phyloP scores from a whole-genome alignment of 805 yeast genomes.

The Zygotorulaspora danielsina region DNA sequence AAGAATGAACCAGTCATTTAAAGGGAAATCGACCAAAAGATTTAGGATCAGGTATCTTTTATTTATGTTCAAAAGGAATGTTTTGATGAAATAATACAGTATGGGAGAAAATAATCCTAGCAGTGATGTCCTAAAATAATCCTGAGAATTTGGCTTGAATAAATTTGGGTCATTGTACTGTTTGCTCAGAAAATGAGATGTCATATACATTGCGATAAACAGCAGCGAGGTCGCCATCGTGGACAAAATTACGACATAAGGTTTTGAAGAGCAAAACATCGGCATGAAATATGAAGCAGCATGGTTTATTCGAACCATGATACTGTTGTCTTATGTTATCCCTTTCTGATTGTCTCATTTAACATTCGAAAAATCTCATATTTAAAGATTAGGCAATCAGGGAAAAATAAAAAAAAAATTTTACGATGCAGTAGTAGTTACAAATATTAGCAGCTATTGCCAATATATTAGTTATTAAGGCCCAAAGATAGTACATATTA shows the following conservation, averaged over 20 bases:
- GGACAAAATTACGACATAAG: constrained; percentile 21
- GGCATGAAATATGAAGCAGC: constrained; percentile 35
- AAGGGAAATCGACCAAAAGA: constrained; percentile 30
- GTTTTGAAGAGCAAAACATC: constrained; percentile 31
- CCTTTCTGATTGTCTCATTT: too few species aligned
- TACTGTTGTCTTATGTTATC: not conserved
- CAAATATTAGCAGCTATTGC: too few species aligned
- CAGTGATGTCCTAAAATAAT: constrained; percentile 38
- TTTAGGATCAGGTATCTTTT: constrained; percentile 30
- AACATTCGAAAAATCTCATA: too few species aligned
- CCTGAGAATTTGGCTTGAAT: constrained; percentile 38
- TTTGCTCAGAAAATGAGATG: constrained; percentile 23
- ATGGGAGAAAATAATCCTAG: constrained; percentile 37
- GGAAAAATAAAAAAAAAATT: too few species aligned
- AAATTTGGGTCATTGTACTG: constrained; percentile 28
- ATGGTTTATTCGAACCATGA: constrained; percentile 32
- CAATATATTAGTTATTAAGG: not conserved
- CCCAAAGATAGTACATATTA: not conserved
- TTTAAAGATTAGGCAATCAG: too few species aligned
- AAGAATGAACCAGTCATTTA: constrained; percentile 38
- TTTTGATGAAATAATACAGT: constrained; percentile 32
- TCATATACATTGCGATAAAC: constrained; percentile 20
- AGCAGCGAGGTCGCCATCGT: constrained; percentile 11
- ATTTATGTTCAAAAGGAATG: constrained; percentile 28
- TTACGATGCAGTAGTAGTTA: too few species aligned